These are phyloP conservation scores for Alternaria burnsii DNA, from an alignment of 2,329 filamentous ascomycete species.

Conservation along the genomic window DNA sequence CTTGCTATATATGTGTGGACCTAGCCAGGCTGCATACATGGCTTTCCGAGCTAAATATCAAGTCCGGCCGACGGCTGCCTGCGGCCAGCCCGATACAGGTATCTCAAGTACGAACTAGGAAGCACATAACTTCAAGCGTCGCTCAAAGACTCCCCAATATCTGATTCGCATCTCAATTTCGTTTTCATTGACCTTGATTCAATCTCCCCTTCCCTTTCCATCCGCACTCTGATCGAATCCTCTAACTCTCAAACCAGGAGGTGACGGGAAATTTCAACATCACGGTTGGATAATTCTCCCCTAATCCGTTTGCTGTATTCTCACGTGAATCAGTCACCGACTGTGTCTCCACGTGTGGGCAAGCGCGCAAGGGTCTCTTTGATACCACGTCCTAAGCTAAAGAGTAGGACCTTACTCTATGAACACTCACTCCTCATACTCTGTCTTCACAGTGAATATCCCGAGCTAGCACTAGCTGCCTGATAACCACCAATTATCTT, in stretches of 20 bases:
- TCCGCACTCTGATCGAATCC: not conserved
- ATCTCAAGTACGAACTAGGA: not conserved
- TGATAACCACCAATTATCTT: not conserved
- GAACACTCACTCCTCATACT: not conserved
- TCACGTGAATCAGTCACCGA: not conserved
- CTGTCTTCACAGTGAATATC: not conserved
- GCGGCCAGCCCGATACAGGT: slow-evolving; percentile 1
- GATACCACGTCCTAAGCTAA: not conserved
- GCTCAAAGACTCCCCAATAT: not conserved
- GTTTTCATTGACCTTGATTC: not conserved
- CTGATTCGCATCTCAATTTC: not conserved
- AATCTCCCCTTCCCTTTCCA: not conserved
- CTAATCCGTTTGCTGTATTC: not conserved
- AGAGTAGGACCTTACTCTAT: not conserved
- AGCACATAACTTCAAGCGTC: not conserved
- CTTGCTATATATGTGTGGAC: not conserved
- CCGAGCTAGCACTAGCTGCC: not conserved
- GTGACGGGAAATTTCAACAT: not conserved
- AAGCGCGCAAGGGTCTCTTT: not conserved
- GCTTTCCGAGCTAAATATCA: not conserved
- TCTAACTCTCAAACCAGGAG: not conserved
- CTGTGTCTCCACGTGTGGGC: not conserved
- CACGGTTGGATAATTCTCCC: not conserved
- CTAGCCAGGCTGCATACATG: not conserved
- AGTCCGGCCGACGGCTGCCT: slow-evolving; percentile 6